A percentile compares a stretch with the other conserved stretches of the same genome.
Conservation (phyloP, 1,139 yeast species). For the Diutina catenulata region DNA sequence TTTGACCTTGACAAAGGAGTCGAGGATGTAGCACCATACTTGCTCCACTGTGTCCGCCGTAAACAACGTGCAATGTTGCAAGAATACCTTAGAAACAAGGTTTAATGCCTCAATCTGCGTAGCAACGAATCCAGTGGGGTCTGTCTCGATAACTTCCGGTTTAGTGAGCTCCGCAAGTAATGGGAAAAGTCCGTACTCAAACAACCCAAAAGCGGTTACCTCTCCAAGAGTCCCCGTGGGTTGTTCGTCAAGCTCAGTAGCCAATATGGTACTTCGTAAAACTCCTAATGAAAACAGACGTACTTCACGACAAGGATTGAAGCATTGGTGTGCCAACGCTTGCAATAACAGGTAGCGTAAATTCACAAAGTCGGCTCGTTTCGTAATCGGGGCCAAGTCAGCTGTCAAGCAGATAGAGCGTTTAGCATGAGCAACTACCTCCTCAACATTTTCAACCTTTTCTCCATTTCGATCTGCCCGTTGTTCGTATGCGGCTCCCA, state of each 20-base stretch:
- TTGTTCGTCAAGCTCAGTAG: constrained; percentile 13
- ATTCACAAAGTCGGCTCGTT: constrained; percentile 16
- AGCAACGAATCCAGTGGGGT: constrained; percentile 47
- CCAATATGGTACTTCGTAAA: constrained; percentile 36
- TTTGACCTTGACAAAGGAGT: constrained; percentile 19
- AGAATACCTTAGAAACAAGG: constrained; percentile 58
- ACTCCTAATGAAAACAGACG: constrained; percentile 50
- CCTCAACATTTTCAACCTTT: constrained; percentile 9
- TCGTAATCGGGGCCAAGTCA: constrained; percentile 23
- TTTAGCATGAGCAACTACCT: constrained; percentile 45
- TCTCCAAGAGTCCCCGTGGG: constrained; percentile 17
- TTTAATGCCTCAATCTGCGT: constrained; percentile 60
- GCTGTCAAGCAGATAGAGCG: constrained; percentile 52
- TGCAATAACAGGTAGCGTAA: constrained; percentile 48
- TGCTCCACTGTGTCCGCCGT: constrained; percentile 14
- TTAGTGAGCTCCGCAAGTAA: constrained; percentile 54
- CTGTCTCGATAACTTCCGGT: constrained; percentile 57
- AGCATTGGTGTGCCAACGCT: constrained; percentile 79
- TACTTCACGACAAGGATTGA: constrained; percentile 75
- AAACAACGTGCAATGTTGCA: constrained; percentile 26
- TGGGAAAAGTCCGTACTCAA: constrained; percentile 69
- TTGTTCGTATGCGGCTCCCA: constrained; percentile 69
- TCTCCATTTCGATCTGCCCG: constrained; percentile 24
- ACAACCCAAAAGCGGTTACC: constrained; percentile 44
- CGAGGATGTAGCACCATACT: constrained; percentile 28